phyloP scores from a whole-genome alignment of 2,329 filamentous ascomycete genomes.

The Ophiostoma angusticollis region DNA sequence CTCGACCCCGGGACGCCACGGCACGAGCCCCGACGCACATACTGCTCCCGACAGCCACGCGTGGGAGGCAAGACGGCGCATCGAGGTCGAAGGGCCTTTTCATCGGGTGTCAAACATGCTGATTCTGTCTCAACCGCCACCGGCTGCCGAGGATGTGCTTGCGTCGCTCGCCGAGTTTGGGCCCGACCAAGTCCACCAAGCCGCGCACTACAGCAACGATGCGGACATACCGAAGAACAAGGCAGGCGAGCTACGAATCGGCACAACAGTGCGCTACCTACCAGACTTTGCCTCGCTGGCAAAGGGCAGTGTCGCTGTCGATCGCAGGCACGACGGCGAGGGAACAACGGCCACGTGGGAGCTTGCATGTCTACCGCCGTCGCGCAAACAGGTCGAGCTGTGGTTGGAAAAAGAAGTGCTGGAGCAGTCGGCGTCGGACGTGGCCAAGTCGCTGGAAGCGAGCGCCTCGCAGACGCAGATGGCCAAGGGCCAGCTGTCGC shows the following conservation, averaged over 20 bases:
- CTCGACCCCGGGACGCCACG: neutral
- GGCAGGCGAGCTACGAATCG: neutral
- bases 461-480: neutral
- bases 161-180: slow-evolving; percentile 5
- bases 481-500: neutral
- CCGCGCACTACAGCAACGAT: slow-evolving; percentile 75
- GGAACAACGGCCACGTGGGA: slow-evolving; percentile 50
- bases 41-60: neutral
- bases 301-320: neutral
- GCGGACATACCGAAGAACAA: slow-evolving; percentile 53
- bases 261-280: neutral
- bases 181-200: slow-evolving; percentile 65
- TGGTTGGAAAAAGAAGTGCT: slow-evolving; percentile 45
- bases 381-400: slow-evolving; percentile 49
- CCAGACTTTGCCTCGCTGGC: neutral
- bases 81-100: neutral
- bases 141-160: neutral
- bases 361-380: slow-evolving; percentile 57
- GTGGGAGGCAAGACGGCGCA: neutral
- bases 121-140: neutral
- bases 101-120: neutral
- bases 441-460: neutral
- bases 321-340: no score
- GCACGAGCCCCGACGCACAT: neutral
- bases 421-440: slow-evolving; percentile 15